A percentile compares a stretch with the other conserved stretches of the same genome.
Evolutionary conservation across 2,329 filamentous ascomycete genomes (phyloP).

Genomic region (Sporothrix globosa): DNA sequence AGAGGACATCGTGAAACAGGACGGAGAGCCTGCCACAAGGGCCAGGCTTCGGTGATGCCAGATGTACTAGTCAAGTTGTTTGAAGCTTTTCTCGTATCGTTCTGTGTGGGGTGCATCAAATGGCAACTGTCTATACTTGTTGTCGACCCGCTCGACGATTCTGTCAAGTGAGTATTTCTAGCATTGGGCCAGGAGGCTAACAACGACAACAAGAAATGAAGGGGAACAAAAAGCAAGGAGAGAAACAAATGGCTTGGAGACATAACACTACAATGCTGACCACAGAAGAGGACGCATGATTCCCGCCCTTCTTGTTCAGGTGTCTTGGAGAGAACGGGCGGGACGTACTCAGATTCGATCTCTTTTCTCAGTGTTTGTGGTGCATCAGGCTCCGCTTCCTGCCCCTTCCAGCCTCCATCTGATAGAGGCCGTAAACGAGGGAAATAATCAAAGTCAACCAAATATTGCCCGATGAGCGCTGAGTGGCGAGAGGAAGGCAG

Average conservation of each 20-base stretch:
- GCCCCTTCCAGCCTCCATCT: neutral
- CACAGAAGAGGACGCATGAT: neutral
- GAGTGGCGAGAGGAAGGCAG: neutral
- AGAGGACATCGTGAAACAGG: neutral
- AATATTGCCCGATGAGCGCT: neutral
- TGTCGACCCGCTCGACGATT: neutral
- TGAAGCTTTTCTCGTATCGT: neutral
- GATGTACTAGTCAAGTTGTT: neutral
- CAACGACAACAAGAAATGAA: neutral
- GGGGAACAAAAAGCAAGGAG: neutral
- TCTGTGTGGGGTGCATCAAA: neutral
- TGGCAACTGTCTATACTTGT: too few species aligned
- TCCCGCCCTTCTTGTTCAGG: neutral
- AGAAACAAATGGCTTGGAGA: neutral
- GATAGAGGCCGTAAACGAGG: neutral
- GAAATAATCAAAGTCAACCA: neutral
- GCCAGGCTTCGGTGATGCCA: neutral
- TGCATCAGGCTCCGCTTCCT: neutral
- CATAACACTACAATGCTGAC: neutral
- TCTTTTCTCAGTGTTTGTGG: neutral
- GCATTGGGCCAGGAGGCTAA: neutral
- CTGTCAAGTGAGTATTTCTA: neutral
- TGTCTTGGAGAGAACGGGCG: neutral
- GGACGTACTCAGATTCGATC: neutral
- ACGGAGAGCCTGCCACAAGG: neutral